These are phyloP conservation scores for Adansonia gregorii DNA, from an alignment of 441 rosid genomes.

Conservation along the genomic window DNA sequence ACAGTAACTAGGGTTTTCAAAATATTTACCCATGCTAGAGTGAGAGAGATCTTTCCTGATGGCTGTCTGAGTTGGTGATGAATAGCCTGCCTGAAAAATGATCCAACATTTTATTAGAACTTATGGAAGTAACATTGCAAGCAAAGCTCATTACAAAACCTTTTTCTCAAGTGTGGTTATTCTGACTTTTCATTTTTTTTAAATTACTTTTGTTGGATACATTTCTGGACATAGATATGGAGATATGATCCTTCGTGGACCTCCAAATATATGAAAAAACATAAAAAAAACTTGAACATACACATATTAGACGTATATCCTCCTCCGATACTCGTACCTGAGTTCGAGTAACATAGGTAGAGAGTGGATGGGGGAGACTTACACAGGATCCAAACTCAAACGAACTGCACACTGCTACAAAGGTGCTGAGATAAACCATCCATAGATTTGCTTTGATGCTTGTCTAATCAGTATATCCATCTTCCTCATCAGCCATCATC, in stretches of 20 bases:
- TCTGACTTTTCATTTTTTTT: no score
- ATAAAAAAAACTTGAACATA: no score
- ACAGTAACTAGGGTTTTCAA: not conserved
- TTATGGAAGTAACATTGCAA: not conserved
- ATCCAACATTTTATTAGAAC: not conserved
- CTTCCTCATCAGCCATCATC: slow-evolving; percentile 30
- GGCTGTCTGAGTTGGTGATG: slow-evolving; percentile 69
- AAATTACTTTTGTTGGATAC: no score
- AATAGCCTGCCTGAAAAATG: slow-evolving; percentile 77
- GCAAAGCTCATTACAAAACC: not conserved
- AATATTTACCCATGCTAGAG: slow-evolving; percentile 61
- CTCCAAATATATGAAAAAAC: no score
- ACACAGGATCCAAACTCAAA: slow-evolving; percentile 88
- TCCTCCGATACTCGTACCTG: no score
- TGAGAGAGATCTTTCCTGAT: slow-evolving; percentile 56
- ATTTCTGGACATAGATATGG: no score
- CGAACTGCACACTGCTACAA: slow-evolving; percentile 88
- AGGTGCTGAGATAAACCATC: slow-evolving; percentile 86
- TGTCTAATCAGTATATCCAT: slow-evolving; percentile 27
- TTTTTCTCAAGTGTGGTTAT: not conserved
- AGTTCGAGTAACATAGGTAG: not conserved
- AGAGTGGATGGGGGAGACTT: slow-evolving; percentile 35
- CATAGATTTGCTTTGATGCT: slow-evolving; percentile 45
- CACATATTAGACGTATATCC: no score
- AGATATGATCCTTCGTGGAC: no score